Conservation (phyloP, 371 early-diverging fungal genomes). For the Apophysomyces ossiformis region DNA sequence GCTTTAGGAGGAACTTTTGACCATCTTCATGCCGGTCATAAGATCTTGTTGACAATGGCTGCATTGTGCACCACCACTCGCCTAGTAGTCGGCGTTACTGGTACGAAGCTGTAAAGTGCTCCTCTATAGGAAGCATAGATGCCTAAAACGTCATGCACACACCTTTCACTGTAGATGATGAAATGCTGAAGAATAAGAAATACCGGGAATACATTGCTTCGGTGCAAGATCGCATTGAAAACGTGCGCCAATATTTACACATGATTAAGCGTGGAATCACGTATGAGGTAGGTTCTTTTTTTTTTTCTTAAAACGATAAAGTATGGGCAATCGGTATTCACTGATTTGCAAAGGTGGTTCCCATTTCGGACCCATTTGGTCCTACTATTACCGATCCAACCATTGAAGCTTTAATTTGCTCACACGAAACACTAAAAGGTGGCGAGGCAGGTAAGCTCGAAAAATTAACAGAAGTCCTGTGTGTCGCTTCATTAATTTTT, state of each 20-base stretch:
- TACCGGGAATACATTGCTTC: conserved; percentile 74
- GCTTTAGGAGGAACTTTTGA: conserved; percentile 98
- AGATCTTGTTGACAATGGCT: conserved; percentile 86
- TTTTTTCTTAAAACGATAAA: background rate
- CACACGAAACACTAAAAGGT: conserved; percentile 83
- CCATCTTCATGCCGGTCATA: conserved; percentile 95
- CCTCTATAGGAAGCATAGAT: too few species aligned
- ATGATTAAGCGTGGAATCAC: conserved; percentile 52
- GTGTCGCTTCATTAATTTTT: background rate
- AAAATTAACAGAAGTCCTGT: background rate
- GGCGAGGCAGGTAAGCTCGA: conserved; percentile 66
- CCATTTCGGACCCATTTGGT: conserved; percentile 78
- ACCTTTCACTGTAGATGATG: conserved; percentile 51
- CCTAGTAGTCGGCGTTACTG: conserved; percentile 80
- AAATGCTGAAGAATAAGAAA: conserved; percentile 75
- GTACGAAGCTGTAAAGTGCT: conserved; percentile 31
- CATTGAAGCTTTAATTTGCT: conserved; percentile 86
- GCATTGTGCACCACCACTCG: conserved; percentile 66
- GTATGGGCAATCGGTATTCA: background rate
- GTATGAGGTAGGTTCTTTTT: conserved; percentile 36
- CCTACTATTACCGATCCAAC: conserved; percentile 82
- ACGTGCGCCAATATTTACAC: conserved; percentile 66
- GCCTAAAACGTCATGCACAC: background rate
- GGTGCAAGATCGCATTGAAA: conserved; percentile 61
- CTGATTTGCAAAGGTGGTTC: conserved; percentile 14